Percentiles rank a stretch among this genome's conserved stretches.
These are phyloP conservation scores for Trichoderma breve DNA, from an alignment of 2,329 filamentous ascomycete species.

Conservation along the genomic window DNA sequence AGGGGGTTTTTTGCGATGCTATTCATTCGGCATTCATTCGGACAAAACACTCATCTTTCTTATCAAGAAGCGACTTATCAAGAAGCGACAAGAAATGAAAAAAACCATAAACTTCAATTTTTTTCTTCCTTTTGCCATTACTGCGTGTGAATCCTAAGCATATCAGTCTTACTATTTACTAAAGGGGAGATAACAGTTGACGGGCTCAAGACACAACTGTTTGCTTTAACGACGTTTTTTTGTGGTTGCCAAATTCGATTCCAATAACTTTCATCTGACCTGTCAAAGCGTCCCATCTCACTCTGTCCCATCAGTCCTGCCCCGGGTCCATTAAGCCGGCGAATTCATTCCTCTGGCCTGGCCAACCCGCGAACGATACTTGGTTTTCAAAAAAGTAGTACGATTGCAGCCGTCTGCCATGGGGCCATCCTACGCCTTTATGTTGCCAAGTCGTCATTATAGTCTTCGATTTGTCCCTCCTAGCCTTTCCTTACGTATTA, in stretches of 20 bases:
- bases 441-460: slow-evolving; percentile 12
- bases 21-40: neutral
- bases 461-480: slow-evolving; percentile 4
- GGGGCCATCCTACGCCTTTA: neutral
- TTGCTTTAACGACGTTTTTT: slow-evolving; percentile 4
- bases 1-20: neutral
- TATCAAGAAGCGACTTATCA: neutral
- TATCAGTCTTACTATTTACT: slow-evolving; percentile 1
- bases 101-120: neutral
- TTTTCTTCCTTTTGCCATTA: neutral
- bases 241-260: slow-evolving; percentile 14
- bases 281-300: neutral
- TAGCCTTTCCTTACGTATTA: slow-evolving; percentile 25
- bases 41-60: neutral
- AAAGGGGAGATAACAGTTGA: neutral
- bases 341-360: neutral
- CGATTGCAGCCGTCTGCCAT: slow-evolving; percentile 2
- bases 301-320: neutral
- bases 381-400: slow-evolving; percentile 1
- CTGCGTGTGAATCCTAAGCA: neutral
- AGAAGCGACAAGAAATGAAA: neutral
- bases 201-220: neutral
- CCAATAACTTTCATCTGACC: slow-evolving; percentile 4
- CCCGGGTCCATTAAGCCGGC: neutral
- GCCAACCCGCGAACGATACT: neutral